phyloP scores from a whole-genome alignment of 2,329 filamentous ascomycete species.

The Cytospora schulzeri region DNA sequence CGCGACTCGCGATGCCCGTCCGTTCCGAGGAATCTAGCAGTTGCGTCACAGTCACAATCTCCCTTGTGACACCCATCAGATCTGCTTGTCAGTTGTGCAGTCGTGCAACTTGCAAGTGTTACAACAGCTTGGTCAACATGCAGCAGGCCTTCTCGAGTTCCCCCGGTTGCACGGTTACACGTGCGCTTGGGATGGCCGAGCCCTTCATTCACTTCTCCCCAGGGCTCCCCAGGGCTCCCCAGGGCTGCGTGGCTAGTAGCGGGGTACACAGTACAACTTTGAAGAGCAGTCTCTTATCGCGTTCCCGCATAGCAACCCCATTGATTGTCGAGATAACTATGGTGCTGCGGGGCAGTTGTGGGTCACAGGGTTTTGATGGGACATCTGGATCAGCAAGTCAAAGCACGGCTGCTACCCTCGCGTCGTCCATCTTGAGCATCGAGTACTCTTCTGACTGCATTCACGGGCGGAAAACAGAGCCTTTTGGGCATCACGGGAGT shows the following conservation, averaged over 20 bases:
- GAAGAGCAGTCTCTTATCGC: too few species aligned
- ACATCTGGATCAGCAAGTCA: neutral
- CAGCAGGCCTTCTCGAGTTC: neutral
- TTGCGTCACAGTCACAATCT: constrained; percentile 14
- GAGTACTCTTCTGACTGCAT: neutral
- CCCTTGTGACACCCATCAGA: constrained; percentile 7
- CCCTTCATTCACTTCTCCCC: too few species aligned
- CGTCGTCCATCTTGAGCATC: neutral
- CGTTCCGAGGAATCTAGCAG: constrained; percentile 12
- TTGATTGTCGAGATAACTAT: too few species aligned
- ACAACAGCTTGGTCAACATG: too few species aligned
- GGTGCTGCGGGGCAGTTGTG: neutral
- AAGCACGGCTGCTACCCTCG: neutral
- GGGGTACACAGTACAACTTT: too few species aligned
- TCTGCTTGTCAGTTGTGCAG: constrained; percentile 21
- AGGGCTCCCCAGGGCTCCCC: too few species aligned
- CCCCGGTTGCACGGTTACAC: neutral
- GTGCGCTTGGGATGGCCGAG: too few species aligned
- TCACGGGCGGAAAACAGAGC: neutral
- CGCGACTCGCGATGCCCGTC: constrained; percentile 2
- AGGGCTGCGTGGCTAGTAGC: too few species aligned
- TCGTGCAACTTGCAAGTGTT: constrained; percentile 3
- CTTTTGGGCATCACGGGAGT: neutral
- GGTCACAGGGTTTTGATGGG: neutral
- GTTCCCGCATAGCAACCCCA: too few species aligned